Percentiles rank a stretch among this genome's conserved stretches.
These are phyloP conservation scores for Vishniacozyma victoriae DNA, from an alignment of 768 basidiomycete species.

Conservation along the genomic window DNA sequence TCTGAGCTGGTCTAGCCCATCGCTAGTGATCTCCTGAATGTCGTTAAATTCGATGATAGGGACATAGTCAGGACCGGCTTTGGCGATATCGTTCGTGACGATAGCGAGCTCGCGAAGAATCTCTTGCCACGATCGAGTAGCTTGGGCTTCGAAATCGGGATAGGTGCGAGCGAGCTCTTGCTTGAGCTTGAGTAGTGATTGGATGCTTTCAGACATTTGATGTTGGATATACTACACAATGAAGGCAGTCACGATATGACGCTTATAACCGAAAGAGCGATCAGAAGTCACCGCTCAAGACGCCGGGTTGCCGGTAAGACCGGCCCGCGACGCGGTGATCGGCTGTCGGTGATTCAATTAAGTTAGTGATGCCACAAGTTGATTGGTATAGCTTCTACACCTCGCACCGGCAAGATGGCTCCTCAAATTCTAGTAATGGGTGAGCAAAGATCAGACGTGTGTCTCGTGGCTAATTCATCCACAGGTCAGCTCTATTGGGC, in stretches of 20 bases:
- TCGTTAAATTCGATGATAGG: constrained; percentile 61
- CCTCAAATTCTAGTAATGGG: constrained; percentile 15
- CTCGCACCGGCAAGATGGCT: background rate
- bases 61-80: constrained; percentile 56
- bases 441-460: background rate
- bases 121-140: constrained; percentile 58
- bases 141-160: constrained; percentile 29
- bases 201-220: no score
- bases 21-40: constrained; percentile 51
- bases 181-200: no score
- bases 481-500: constrained; percentile 11
- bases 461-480: background rate
- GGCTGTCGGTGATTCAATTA: constrained; percentile 6
- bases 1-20: constrained; percentile 54
- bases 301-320: no score
- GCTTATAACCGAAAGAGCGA: no score
- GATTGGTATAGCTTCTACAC: background rate
- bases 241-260: background rate
- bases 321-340: no score
- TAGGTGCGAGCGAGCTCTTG: constrained; percentile 9
- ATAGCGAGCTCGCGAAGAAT: constrained; percentile 55
- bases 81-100: constrained; percentile 51
- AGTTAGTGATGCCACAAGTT: constrained; percentile 10
- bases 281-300: no score
- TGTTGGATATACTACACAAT: background rate